Conservation (phyloP, 1,284 basidiomycete species). For the Trichosporon inkin region DNA sequence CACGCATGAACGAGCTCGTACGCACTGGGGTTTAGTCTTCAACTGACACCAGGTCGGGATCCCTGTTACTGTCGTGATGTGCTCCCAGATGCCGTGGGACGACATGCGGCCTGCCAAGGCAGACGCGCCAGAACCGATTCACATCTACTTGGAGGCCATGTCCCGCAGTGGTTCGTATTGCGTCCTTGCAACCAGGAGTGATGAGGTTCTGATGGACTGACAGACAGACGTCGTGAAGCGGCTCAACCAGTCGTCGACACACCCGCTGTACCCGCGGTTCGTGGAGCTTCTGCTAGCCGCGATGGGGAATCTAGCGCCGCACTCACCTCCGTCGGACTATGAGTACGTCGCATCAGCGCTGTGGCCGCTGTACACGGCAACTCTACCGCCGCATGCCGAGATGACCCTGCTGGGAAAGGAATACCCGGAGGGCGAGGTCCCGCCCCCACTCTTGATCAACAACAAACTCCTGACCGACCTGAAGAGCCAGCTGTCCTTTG, state of each 20-base stretch:
- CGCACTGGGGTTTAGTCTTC: conserved; percentile 33
- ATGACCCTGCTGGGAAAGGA: conserved; percentile 27
- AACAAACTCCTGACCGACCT: conserved; percentile 47
- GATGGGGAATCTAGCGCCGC: conserved; percentile 61
- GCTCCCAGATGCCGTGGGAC: conserved; percentile 69
- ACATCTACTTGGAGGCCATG: conserved; percentile 60
- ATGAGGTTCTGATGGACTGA: too few relatives aligned
- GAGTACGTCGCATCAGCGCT: conserved; percentile 69
- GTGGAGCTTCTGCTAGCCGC: conserved; percentile 61
- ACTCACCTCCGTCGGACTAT: conserved; percentile 61
- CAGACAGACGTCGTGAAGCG: conserved; percentile 29
- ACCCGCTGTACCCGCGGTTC: conserved; percentile 64
- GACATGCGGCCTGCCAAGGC: conserved; percentile 65
- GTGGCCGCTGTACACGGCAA: conserved; percentile 61
- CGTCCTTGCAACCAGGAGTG: conserved; percentile 34
- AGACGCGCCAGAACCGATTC: conserved; percentile 69
- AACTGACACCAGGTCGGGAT: conserved; percentile 38
- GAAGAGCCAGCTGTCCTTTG: conserved; percentile 39
- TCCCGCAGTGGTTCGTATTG: conserved; percentile 59
- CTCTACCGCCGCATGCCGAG: conserved; percentile 39
- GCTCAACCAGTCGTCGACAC: conserved; percentile 27
- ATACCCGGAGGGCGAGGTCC: conserved; percentile 22
- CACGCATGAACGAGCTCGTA: conserved; percentile 70
- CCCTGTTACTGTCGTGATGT: conserved; percentile 60
- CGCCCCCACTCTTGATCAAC: conserved; percentile 32